These are phyloP conservation scores for Butyriboletus loyo DNA, from an alignment of 768 basidiomycete species.

Conservation along the genomic window DNA sequence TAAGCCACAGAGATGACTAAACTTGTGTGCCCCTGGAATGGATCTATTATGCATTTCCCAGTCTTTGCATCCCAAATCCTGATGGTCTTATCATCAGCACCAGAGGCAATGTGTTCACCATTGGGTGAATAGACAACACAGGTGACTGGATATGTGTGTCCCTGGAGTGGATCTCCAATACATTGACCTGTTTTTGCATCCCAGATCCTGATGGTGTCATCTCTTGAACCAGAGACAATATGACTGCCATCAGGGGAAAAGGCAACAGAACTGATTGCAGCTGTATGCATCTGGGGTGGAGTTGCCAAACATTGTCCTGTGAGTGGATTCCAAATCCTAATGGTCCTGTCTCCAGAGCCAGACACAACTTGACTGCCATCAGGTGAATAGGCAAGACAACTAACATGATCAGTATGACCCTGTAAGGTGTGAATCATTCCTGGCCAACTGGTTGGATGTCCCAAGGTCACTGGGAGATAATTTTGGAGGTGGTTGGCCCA, in stretches of 20 bases:
- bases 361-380: slow-evolving; percentile 25
- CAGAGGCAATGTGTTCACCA: slow-evolving; percentile 22
- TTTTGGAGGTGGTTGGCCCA: slow-evolving; percentile 20
- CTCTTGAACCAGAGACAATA: slow-evolving; percentile 14
- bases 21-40: neutral
- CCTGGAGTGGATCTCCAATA: slow-evolving; percentile 12
- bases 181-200: slow-evolving; percentile 14
- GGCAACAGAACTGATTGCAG: neutral
- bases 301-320: slow-evolving; percentile 13
- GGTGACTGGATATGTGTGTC: slow-evolving; percentile 1
- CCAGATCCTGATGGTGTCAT: slow-evolving; percentile 18
- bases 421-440: slow-evolving; percentile 15
- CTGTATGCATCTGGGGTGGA: slow-evolving; percentile 1
- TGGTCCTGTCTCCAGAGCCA: slow-evolving; percentile 19
- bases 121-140: slow-evolving; percentile 19
- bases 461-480: slow-evolving; percentile 10
- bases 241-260: slow-evolving; percentile 27
- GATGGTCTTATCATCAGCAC: slow-evolving; percentile 10
- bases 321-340: slow-evolving; percentile 18
- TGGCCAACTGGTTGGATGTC: slow-evolving; percentile 13
- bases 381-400: slow-evolving; percentile 21
- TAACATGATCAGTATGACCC: slow-evolving; percentile 11
- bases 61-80: slow-evolving; percentile 16
- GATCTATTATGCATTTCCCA: slow-evolving; percentile 2
- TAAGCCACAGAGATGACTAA: slow-evolving; percentile 8